phyloP scores from a whole-genome alignment of 1,139 yeast genomes.

The Candida tropicalis region DNA sequence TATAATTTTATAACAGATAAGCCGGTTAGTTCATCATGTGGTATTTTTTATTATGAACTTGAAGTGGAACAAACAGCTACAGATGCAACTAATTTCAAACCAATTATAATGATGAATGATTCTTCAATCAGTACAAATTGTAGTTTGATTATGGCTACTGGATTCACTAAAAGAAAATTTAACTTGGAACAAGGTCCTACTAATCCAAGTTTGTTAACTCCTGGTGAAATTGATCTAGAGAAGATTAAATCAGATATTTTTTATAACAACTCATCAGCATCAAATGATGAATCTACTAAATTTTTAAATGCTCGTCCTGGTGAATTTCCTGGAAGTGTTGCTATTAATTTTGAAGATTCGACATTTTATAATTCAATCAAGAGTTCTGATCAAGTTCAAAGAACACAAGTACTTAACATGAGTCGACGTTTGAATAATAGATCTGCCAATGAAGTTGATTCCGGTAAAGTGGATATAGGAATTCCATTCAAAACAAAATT shows the following conservation, averaged over 20 bases:
- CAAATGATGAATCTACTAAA: conserved; percentile 20
- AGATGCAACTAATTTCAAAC: conserved; percentile 31
- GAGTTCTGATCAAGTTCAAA: conserved; percentile 31
- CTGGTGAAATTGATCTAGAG: conserved; percentile 30
- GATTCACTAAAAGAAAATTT: conserved; percentile 36
- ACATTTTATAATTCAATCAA: conserved; percentile 43
- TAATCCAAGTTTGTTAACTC: conserved; percentile 9
- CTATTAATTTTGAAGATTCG: conserved; percentile 46
- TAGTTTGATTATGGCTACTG: conserved; percentile 37
- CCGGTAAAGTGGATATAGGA: conserved; percentile 41
- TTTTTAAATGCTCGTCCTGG: conserved; percentile 38
- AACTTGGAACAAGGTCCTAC: conserved; percentile 20
- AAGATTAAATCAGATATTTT: conserved; percentile 31
- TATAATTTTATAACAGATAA: conserved; percentile 41
- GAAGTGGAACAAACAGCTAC: conserved; percentile 37
- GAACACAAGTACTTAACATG: conserved; percentile 38
- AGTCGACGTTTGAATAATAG: conserved; percentile 42
- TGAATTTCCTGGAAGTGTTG: conserved; percentile 44
- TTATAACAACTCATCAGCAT: conserved; percentile 20
- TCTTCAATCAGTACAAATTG: conserved; percentile 36
- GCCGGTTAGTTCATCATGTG: conserved; percentile 33
- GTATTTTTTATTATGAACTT: conserved; percentile 42
- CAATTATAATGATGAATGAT: conserved; percentile 39
- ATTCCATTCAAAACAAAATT: conserved; percentile 35
- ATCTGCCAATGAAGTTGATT: conserved; percentile 30